Base-by-base conservation (phyloP, 441 rosid genomes). In the Croton setiger region DNA sequence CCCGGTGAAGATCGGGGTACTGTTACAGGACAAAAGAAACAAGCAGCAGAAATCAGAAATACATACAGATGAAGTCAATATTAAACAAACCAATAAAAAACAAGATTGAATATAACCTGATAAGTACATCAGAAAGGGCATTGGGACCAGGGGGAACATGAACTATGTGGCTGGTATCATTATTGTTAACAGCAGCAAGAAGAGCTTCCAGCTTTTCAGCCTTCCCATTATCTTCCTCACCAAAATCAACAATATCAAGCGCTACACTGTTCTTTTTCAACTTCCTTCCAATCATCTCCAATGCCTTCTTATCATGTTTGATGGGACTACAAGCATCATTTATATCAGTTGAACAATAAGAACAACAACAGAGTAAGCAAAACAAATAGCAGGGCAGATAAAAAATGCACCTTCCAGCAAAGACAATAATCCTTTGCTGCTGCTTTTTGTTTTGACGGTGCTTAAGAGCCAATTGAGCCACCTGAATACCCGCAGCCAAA, bases 381-480 rank as follows among this genome's bases (percentile, higher is more conserved):
- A 35, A 4, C n/a, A 9, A 14, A 13, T n/a, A 44, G 37, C 57
- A n/a, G 21, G 41, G 12, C 10, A 13, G 23, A 51, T 23, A 4
- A 17, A 39, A 27, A 23, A 49, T 23, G 37, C 49, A 85, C 98
- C 98, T 90, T 90, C 98, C 96, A 84, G 88, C 87, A 71, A 92
- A 90, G 69, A 88, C 98, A 8, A 92, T 90, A 71, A 92, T 90
- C 77, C 96, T 74, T 68, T 88, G 96, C 37, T 87, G 92, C 79
- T 88, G 96, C 74, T 87, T 90, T 83, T 92, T 92, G 85, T 92
- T 92, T 68, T 90, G 96, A n/a, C 95, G 88, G 88, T 92, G 96
- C 84, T 90, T 92, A 64, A 92, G 93, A 76, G 96, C 93, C 67
- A 92, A 71, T 69, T 92, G 96, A 64, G 98, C 98, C 72, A 88